phyloP scores from a whole-genome alignment of 768 basidiomycete species.

The Boletus rubescentipes region DNA sequence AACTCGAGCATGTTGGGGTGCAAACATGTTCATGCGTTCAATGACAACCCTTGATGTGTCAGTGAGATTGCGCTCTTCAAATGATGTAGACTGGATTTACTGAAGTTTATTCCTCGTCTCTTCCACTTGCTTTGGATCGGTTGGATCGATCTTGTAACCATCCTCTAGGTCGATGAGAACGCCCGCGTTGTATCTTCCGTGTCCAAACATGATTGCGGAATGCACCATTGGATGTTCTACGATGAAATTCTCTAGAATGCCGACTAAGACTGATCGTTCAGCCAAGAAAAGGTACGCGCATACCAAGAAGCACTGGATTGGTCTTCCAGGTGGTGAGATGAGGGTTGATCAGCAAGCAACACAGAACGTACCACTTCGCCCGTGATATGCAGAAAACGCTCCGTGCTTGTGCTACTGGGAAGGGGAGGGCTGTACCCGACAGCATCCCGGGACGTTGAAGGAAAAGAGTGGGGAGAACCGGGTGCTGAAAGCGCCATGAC shows the following conservation, averaged over 20 bases:
- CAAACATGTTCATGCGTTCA: slow-evolving; percentile 22
- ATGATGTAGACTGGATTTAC: neutral
- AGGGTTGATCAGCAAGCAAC: neutral
- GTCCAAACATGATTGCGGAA: slow-evolving; percentile 23
- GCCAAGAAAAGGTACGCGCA: neutral
- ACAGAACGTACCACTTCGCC: slow-evolving; percentile 16
- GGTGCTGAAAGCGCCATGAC: neutral
- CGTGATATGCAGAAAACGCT: slow-evolving; percentile 15
- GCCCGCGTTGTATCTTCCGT: slow-evolving; percentile 19
- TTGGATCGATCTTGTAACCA: slow-evolving; percentile 6
- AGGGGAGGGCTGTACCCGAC: neutral
- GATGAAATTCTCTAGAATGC: slow-evolving; percentile 12
- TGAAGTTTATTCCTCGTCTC: slow-evolving; percentile 14
- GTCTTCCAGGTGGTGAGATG: slow-evolving; percentile 12
- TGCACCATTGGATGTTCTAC: slow-evolving; percentile 15
- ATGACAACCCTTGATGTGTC: slow-evolving; percentile 4
- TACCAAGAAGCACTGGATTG: slow-evolving; percentile 20
- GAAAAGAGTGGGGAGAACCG: neutral
- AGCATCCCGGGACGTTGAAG: neutral
- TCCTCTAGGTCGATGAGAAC: slow-evolving; percentile 16
- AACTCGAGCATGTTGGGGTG: slow-evolving; percentile 20
- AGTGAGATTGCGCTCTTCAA: neutral
- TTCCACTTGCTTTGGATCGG: slow-evolving; percentile 9
- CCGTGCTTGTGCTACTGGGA: neutral
- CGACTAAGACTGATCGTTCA: neutral